phyloP scores from a whole-genome alignment of 179 eudicot species.

The Pouteria campechiana region DNA sequence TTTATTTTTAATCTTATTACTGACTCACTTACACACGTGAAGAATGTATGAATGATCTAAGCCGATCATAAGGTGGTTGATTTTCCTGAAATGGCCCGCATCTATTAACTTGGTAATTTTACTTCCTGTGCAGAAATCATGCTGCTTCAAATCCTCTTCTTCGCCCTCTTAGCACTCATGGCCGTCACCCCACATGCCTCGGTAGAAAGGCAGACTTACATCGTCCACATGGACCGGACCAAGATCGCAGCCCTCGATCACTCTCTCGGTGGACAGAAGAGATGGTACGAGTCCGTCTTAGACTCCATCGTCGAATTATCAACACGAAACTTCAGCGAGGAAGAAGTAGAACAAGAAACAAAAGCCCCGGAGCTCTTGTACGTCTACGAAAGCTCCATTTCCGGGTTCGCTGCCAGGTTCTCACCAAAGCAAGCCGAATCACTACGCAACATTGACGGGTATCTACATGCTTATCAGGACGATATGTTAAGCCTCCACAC shows the following conservation, averaged over 20 bases:
- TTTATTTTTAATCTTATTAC: too few relatives aligned
- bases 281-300: slow-evolving; percentile 33
- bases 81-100: too few relatives aligned
- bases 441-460: slow-evolving; percentile 27
- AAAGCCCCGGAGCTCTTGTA: slow-evolving; percentile 50
- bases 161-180: slow-evolving; percentile 8
- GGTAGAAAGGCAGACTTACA: slow-evolving; percentile 24
- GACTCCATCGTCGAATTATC: slow-evolving; percentile 15
- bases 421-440: slow-evolving; percentile 22
- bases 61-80: too few relatives aligned
- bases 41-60: too few relatives aligned
- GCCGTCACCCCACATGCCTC: slow-evolving; percentile 15
- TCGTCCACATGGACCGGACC: slow-evolving; percentile 44
- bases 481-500: slow-evolving; percentile 53
- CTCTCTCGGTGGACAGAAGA: slow-evolving; percentile 11
- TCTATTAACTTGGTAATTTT: too few relatives aligned
- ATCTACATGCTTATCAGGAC: slow-evolving; percentile 32
- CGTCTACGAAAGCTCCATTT: slow-evolving; percentile 43
- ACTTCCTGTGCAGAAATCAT: slow-evolving; percentile 11
- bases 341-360: slow-evolving; percentile 10
- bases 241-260: slow-evolving; percentile 16
- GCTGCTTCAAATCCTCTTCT: slow-evolving; percentile 3
- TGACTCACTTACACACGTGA: too few relatives aligned
- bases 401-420: slow-evolving; percentile 58
- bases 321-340: slow-evolving; percentile 4